Evolutionary conservation across 495 filamentous ascomycete species (phyloP).

Genomic region (Viridothelium virens): DNA sequence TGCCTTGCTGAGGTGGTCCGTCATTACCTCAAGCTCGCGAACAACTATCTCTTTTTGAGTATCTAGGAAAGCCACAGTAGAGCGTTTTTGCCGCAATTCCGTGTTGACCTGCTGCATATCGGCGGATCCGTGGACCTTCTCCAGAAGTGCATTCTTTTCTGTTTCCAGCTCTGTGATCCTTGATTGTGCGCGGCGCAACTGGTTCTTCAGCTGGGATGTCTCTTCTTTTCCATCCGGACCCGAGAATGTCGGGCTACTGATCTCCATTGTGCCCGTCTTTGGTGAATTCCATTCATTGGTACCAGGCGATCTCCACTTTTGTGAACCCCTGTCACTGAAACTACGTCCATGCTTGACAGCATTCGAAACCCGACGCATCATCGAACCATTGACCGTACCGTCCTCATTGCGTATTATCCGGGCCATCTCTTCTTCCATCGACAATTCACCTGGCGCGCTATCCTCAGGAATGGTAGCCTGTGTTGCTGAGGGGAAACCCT

Average conservation of each 20-base stretch:
- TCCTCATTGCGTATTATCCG: constrained; percentile 64
- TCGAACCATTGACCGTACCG: constrained; percentile 52
- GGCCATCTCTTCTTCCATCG: constrained; percentile 85
- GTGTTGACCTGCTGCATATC: constrained; percentile 79
- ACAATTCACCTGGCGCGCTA: constrained; percentile 67
- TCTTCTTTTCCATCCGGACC: constrained; percentile 65
- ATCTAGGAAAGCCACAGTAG: constrained; percentile 91
- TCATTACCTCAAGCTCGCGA: constrained; percentile 79
- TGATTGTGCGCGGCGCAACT: constrained; percentile 73
- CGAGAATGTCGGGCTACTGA: constrained; percentile 63
- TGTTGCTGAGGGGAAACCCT: constrained; percentile 17
- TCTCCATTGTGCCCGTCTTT: constrained; percentile 40
- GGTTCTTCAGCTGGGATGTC: constrained; percentile 59
- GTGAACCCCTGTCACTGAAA: constrained; percentile 64
- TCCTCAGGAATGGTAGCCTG: constrained; percentile 59
- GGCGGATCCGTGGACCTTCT: constrained; percentile 55
- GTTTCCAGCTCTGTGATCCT: constrained; percentile 75
- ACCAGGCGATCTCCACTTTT: constrained; percentile 62
- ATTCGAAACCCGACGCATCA: constrained; percentile 82
- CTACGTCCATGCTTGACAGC: constrained; percentile 89
- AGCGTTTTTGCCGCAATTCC: constrained; percentile 85
- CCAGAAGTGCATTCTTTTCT: constrained; percentile 44
- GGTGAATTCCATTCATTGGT: constrained; percentile 52
- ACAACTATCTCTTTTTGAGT: constrained; percentile 92
- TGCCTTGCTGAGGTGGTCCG: constrained; percentile 62